phyloP scores from a whole-genome alignment of 1,284 basidiomycete genomes.

The Exobasidium cylindrosporum region DNA sequence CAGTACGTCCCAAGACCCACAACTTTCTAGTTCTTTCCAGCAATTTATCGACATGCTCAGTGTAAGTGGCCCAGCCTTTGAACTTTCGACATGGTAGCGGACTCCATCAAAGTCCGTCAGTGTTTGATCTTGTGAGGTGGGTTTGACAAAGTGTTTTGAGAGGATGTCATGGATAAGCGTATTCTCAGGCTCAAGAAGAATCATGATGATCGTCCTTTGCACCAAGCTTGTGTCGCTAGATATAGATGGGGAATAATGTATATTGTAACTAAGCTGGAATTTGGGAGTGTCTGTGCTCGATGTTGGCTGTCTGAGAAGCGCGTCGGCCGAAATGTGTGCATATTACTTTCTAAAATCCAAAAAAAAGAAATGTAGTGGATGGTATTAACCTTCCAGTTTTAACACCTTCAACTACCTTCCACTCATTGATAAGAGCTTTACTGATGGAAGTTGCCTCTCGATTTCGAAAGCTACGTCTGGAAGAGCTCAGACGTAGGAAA shows the following conservation, averaged over 20 bases:
- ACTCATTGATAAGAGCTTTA: too few relatives aligned
- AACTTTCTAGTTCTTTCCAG: slow-evolving; percentile 87
- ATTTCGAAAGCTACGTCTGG: slow-evolving; percentile 6
- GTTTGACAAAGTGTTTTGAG: slow-evolving; percentile 81
- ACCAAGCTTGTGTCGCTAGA: not conserved
- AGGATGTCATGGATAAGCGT: slow-evolving; percentile 89
- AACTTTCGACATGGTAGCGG: slow-evolving; percentile 83
- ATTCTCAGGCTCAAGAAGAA: slow-evolving; percentile 54
- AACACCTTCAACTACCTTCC: too few relatives aligned
- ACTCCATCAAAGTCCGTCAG: slow-evolving; percentile 99
- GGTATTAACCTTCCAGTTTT: too few relatives aligned
- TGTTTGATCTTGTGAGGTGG: slow-evolving; percentile 83
- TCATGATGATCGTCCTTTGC: too few relatives aligned
- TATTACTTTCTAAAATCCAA: too few relatives aligned
- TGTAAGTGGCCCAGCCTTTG: slow-evolving; percentile 67
- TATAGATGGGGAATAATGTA: too few relatives aligned
- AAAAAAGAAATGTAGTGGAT: too few relatives aligned
- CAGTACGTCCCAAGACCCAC: slow-evolving; percentile 79
- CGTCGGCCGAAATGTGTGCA: too few relatives aligned
- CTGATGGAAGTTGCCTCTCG: slow-evolving; percentile 14
- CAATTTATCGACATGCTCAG: slow-evolving; percentile 93
- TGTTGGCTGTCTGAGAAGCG: too few relatives aligned
- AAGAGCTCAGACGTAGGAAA: slow-evolving; percentile 11
- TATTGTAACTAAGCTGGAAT: too few relatives aligned
- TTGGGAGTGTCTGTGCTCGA: too few relatives aligned